Base-by-base conservation (phyloP, 495 filamentous ascomycete genomes). In the Aspergillus affinis region DNA sequence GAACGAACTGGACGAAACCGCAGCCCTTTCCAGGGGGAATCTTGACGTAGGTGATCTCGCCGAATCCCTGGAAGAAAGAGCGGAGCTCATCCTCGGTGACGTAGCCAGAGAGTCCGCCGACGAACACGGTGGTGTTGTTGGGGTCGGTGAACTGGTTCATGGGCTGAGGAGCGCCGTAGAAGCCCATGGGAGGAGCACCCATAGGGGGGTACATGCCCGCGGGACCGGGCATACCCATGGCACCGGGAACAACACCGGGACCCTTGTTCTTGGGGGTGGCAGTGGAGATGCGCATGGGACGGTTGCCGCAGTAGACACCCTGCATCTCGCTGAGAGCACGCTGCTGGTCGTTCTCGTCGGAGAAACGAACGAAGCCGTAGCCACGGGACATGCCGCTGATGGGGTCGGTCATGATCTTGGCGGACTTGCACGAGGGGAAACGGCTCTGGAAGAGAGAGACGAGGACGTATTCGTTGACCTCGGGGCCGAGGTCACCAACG, bases 111-210 rank as follows among this genome's bases (percentile, higher is more conserved):
- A 99, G 86, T 49, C 94, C 94, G 65, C 94, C 94, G 60, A 99
- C 94, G 68, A 99, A 99, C 61, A 99, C 94, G 23, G 94, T 99
- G 50, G 94, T 99, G 81, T 99, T 99, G 84, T 99, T 99, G n/a
- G 94, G 94, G 67, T 99, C 94, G 32, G 94, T 99, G 79, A 99
- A 99, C 77, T 99, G 94, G 76, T 99, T 99, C 94, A 99, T 99
- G 17, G 92, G 92, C 78, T 96, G 92, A 56, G 88, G 87, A 60
- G 87, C 84, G 58, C 89, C 90, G 72, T 91, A 93, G 80, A 88
- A 92, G 53, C 85, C 86, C 78, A 92, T 87, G 18, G 88, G 88
- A 59, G 90, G 90, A 62, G 83, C 88, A 64, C 88, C 87, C 88
- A 91, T 91, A 13, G 88, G 88, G 57, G 77, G 75, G 72, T 81